Evolutionary conservation across 2,329 filamentous ascomycete genomes (phyloP), one percentile per base, ranked within the genome.

Genomic region (Sporothrix brasiliensis): DNA sequence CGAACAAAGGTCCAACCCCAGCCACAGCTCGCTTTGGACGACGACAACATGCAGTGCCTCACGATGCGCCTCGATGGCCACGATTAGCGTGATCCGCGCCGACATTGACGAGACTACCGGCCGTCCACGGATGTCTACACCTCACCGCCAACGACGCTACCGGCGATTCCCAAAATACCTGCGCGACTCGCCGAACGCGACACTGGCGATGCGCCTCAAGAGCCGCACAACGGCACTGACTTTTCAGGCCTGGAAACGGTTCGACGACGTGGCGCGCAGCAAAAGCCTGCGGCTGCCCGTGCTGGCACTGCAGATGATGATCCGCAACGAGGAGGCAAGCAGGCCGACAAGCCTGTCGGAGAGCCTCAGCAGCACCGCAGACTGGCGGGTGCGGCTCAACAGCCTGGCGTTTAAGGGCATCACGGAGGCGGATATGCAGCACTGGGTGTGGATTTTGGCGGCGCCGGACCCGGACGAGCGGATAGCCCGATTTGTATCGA

Each of bases 371-470:
- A 74, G 73, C n/a, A 70, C 74, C 1, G 69, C 49, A 13, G 69
- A 76, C 2, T 82, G 80, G 80, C 74, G 73, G 11, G 72, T 76
- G 49, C 75, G 76, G 14, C 72, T 82, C 9, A 74, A 76, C 39
- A 74, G 73, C 24, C 69, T 82, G 11, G 74, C 74, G 2, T 70
- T 69, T 53, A 79, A 77, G 63, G 81, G 80, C 6, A 76, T 79
- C 71, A 73, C 74, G 1, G 75, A 75, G 69, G 74, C 75, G 1
- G 77, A 82, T 52, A 65, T 83, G 41, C 77, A 78, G 14, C 78
- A 79, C 52, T 83, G 82, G 81, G 69, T 79, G 53, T 82, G 80
- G 80, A 81, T 84, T 30, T 63, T 84, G 21, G 77, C 75, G 0
- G 79, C 76, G 0, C 71, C 77, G 7, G 74, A 78, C 61, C 77